Percentiles rank a stretch among this genome's conserved stretches.
Conservation (phyloP, 2,329 filamentous ascomycete genomes). For the Zelopaecilomyces penicillatus region DNA sequence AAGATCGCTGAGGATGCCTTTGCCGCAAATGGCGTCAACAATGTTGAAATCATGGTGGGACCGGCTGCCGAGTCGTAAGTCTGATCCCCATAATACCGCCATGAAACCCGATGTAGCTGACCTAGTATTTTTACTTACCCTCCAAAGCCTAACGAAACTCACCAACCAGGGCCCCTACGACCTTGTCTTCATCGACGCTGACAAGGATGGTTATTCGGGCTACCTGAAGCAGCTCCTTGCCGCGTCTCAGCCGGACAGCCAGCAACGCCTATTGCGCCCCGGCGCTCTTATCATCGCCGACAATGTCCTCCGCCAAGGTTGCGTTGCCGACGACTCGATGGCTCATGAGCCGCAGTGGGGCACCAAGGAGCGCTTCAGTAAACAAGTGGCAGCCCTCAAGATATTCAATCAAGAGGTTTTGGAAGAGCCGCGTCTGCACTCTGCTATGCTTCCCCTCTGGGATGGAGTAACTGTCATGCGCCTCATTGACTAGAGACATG, state of each 20-base stretch:
- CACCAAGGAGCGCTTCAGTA: not conserved
- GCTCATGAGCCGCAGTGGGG: slow-evolving; percentile 34
- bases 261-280: slow-evolving; percentile 30
- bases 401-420: slow-evolving; percentile 26
- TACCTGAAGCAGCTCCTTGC: slow-evolving; percentile 35
- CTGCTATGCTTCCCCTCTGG: slow-evolving; percentile 33
- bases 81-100: not conserved
- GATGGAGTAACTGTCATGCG: slow-evolving; percentile 34
- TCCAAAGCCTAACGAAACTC: slow-evolving; percentile 18
- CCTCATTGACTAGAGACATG: slow-evolving; percentile 25
- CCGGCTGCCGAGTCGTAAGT: slow-evolving; percentile 35
- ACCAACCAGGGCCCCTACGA: slow-evolving; percentile 32
- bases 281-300: slow-evolving; percentile 42
- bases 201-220: slow-evolving; percentile 38
- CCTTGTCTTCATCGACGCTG: slow-evolving; percentile 41
- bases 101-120: not conserved
- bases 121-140: not conserved
- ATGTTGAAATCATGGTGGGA: slow-evolving; percentile 34
- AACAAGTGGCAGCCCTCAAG: slow-evolving; percentile 12
- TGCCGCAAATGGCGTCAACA: slow-evolving; percentile 29
- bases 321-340: slow-evolving; percentile 28
- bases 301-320: slow-evolving; percentile 37
- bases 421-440: slow-evolving; percentile 28
- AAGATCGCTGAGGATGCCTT: slow-evolving; percentile 31
- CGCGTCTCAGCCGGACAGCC: slow-evolving; percentile 25